Conservation (phyloP, 2,329 filamentous ascomycete genomes). For the Magnaporthiopsis incrustans region DNA sequence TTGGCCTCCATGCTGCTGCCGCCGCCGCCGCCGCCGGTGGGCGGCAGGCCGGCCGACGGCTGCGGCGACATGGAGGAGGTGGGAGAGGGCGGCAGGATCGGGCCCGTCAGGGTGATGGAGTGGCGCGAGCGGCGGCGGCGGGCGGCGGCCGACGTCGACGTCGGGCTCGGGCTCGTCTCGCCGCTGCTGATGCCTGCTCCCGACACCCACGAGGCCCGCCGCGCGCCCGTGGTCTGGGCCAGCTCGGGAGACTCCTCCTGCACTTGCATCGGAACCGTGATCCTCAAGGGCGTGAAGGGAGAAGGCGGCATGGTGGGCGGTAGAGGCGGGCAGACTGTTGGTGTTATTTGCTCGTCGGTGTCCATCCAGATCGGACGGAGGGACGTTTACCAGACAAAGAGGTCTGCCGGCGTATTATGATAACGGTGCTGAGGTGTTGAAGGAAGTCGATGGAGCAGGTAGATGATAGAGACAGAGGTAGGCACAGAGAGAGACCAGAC, state of each 20-base stretch:
- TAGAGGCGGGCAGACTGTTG: slow-evolving; percentile 28
- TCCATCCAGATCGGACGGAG: not conserved
- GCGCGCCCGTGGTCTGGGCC: slow-evolving; percentile 53
- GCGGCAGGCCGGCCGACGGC: not conserved
- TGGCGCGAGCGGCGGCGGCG: slow-evolving; percentile 6
- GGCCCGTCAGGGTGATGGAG: slow-evolving; percentile 1
- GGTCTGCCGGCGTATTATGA: too few relatives aligned
- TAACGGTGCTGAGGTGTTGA: not conserved
- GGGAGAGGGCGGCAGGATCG: not conserved
- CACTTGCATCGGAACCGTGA: slow-evolving; percentile 33
- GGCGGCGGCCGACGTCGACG: not conserved
- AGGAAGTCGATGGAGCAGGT: not conserved
- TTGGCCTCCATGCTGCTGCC: not conserved
- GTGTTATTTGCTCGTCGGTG: not conserved
- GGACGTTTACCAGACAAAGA: too few relatives aligned
- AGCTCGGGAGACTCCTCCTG: slow-evolving; percentile 32
- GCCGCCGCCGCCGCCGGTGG: too few relatives aligned
- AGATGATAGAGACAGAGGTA: too few relatives aligned
- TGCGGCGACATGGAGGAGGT: not conserved
- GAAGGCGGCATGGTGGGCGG: slow-evolving; percentile 39
- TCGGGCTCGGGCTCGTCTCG: not conserved
- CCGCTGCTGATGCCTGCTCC: not conserved
- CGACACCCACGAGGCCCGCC: slow-evolving; percentile 9
- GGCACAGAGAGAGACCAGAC: not conserved
- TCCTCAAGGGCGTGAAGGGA: slow-evolving; percentile 33